Conservation (phyloP, 2,329 filamentous ascomycete genomes). For the Aspergillus luchuensis region DNA sequence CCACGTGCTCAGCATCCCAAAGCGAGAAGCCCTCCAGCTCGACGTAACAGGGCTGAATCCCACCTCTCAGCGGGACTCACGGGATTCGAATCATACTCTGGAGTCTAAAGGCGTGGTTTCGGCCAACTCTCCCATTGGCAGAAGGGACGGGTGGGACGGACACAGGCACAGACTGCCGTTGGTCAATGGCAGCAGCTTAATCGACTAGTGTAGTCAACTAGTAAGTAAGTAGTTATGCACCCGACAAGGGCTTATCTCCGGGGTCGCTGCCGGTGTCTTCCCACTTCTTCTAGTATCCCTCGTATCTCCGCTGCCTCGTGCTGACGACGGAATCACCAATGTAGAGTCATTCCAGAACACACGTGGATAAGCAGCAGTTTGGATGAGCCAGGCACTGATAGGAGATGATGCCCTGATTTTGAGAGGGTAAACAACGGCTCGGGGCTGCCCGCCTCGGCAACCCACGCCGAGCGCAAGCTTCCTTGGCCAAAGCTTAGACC, state of each 20-base stretch:
- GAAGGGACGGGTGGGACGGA: no score
- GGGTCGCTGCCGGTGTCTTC: neutral
- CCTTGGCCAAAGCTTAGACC: slow-evolving; percentile 1
- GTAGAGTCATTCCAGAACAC: neutral
- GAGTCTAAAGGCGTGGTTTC: neutral
- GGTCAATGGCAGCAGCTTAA: neutral
- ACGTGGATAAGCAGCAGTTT: neutral
- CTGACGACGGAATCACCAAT: neutral
- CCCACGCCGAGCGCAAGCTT: neutral
- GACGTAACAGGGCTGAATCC: neutral
- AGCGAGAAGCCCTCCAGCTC: neutral
- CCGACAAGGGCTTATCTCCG: neutral
- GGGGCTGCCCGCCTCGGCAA: neutral
- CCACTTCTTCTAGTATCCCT: neutral
- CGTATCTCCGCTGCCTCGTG: neutral
- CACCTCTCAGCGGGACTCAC: neutral
- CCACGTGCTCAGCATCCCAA: slow-evolving; percentile 7
- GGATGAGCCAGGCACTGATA: neutral
- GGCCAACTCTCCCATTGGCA: neutral
- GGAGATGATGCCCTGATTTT: neutral
- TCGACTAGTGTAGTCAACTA: no score
- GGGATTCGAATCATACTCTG: neutral
- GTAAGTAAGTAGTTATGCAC: neutral
- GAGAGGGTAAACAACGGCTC: neutral
- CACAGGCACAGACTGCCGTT: neutral